Base-by-base conservation (phyloP, 495 filamentous ascomycete species). In the Aspergillus funiculosus region DNA sequence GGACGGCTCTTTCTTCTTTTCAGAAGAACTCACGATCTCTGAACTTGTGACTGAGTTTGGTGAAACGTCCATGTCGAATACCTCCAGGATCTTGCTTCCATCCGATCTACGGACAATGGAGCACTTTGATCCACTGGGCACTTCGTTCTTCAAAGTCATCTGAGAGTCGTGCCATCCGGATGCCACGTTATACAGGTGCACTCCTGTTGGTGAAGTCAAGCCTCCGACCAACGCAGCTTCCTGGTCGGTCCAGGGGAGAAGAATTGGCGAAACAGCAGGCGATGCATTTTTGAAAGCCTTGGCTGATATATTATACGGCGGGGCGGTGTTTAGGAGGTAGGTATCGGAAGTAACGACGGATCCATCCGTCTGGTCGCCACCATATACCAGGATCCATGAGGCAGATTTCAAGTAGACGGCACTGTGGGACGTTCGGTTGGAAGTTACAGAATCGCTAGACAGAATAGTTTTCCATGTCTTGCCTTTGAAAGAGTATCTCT, bases 201-300 rank as follows among this genome's bases (percentile, higher is more conserved):
- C 70, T n/a, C 76, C 66, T 2, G 63, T 80, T 58, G 89, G 90
- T 17, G 63, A 66, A 2, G 71, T 56, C 39, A 75, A 74, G 6
- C 91, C 92, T 35, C 89, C 89, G 40, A 97, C 62, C 68, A 95
- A 71, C 7, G 85, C 77, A 2, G 83, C 86, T 57, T 85, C 69
- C 27, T 73, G 74, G 32, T 78, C 66, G 46, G 82, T 86, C 86
- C 85, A 97, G 6, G 81, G 76, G 44, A 95, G 58, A 8, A 98
- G 71, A 36, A 89, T 71, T 0, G 92, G 92, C 2, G 73, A 63
- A 29, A 79, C 61, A 5, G 79, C 72, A 1, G 87, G 79, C 2
- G 85, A 79, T 4, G 82, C 79, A 7, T 75, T 67, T 24, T 72
- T 65, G 13, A 60, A 64, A 20, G 49, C 49, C 41, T 57, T 68